Conservation (phyloP, 2,329 filamentous ascomycete species). For the Allantophomopsis cytisporea region DNA sequence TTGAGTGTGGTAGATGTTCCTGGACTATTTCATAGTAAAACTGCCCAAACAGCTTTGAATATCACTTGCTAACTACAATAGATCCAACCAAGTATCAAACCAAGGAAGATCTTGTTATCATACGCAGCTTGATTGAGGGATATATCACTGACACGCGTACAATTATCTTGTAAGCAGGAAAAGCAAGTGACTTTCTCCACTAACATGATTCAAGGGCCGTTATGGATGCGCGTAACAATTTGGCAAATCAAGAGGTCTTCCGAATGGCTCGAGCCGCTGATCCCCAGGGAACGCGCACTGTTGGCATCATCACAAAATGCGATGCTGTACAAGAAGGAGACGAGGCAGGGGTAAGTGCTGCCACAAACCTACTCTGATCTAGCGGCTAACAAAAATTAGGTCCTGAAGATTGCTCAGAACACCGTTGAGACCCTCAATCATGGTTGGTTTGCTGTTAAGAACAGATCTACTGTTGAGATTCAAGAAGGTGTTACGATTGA, state of each 20-base stretch:
- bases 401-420: constrained; percentile 1
- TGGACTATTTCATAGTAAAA: constrained; percentile 30
- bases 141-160: constrained; percentile 37
- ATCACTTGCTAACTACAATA: neutral
- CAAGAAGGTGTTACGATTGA: constrained; percentile 1
- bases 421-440: neutral
- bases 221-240: constrained; percentile 4
- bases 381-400: neutral
- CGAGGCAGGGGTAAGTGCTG: neutral
- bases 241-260: constrained; percentile 14
- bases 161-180: constrained; percentile 20
- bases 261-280: constrained; percentile 12
- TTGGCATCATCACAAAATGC: constrained; percentile 39
- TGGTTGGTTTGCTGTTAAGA: constrained; percentile 1
- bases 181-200: constrained; percentile 12
- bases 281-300: constrained; percentile 19
- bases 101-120: constrained; percentile 24
- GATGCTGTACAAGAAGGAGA: constrained; percentile 24
- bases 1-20: constrained; percentile 45
- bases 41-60: neutral
- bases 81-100: constrained; percentile 16
- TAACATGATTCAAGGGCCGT: constrained; percentile 11
- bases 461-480: constrained; percentile 1
- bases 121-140: constrained; percentile 28
- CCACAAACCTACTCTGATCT: neutral